Percentiles rank a stretch among this genome's conserved stretches.
phyloP scores from a whole-genome alignment of 164 flowering plant species.

The Cinnamomum micranthum region DNA sequence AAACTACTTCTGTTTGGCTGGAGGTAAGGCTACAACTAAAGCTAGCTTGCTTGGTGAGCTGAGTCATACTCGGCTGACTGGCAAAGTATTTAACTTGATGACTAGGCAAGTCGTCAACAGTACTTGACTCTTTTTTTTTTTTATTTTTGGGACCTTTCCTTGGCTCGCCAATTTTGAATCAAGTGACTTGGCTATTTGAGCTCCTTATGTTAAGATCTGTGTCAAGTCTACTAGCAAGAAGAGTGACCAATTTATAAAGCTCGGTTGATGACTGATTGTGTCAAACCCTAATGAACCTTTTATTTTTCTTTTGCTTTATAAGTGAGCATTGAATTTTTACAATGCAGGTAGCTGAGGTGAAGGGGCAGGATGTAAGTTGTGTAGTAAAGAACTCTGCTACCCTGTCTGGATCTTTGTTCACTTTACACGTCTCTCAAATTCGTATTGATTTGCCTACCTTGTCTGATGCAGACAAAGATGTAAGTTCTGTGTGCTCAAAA shows the following conservation, averaged over 20 bases:
- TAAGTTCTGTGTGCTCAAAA: constrained; percentile 18
- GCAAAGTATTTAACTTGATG: not conserved
- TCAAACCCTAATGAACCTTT: constrained; percentile 5
- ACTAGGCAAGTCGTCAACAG: not conserved
- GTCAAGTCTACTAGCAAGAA: not conserved
- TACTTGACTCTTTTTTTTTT: no score
- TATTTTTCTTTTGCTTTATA: constrained; percentile 1
- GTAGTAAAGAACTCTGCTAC: constrained; percentile 72
- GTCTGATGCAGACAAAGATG: constrained; percentile 79
- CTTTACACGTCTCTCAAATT: constrained; percentile 72
- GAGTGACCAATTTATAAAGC: not conserved
- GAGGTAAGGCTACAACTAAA: constrained; percentile 47
- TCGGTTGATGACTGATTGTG: not conserved
- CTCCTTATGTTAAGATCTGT: not conserved
- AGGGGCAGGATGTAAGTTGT: constrained; percentile 76
- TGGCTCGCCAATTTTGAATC: not conserved
- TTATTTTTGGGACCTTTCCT: no score
- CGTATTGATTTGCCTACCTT: constrained; percentile 80
- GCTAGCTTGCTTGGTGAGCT: not conserved
- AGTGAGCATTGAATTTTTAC: not conserved
- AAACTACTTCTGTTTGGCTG: constrained; percentile 96
- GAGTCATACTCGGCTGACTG: not conserved
- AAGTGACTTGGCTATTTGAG: not conserved
- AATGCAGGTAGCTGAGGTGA: constrained; percentile 64
- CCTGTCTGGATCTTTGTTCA: constrained; percentile 69